These are phyloP conservation scores for Carpinus fangiana DNA, from an alignment of 306 rosid species.

Conservation along the genomic window DNA sequence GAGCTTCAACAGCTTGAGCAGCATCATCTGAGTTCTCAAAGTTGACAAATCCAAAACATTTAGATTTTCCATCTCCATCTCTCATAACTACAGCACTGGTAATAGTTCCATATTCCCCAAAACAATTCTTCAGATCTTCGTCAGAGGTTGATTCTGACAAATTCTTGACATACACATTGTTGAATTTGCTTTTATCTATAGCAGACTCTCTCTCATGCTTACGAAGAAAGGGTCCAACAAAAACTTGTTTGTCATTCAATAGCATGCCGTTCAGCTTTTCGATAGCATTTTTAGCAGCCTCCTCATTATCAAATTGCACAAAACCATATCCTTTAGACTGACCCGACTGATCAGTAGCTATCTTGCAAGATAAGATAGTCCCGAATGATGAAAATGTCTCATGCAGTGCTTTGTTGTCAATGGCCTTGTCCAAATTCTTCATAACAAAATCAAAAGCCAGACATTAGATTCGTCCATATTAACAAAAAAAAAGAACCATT, in stretches of 20 bases:
- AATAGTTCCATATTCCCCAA: constrained; percentile 32
- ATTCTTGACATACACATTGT: constrained; percentile 65
- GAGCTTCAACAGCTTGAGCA: constrained; percentile 59
- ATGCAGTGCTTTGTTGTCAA: constrained; percentile 69
- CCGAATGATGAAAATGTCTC: constrained; percentile 73
- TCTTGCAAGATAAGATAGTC: constrained; percentile 60
- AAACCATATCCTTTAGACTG: constrained; percentile 58
- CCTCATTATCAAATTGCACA: constrained; percentile 66
- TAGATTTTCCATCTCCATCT: constrained; percentile 66
- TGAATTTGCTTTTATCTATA: constrained; percentile 45
- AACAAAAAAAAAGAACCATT: not conserved
- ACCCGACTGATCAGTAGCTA: constrained; percentile 43
- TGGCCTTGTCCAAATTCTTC: constrained; percentile 82
- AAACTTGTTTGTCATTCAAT: constrained; percentile 63
- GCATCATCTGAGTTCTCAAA: constrained; percentile 68
- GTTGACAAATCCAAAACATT: constrained; percentile 76
- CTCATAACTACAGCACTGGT: constrained; percentile 59
- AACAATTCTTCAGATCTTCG: constrained; percentile 44
- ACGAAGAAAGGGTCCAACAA: constrained; percentile 65
- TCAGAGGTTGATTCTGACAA: constrained; percentile 53
- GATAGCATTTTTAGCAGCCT: constrained; percentile 67
- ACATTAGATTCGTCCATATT: constrained; percentile 13
- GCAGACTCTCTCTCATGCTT: constrained; percentile 61
- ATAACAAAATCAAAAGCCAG: constrained; percentile 13
- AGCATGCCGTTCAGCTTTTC: constrained; percentile 73